Conservation (phyloP, 495 filamentous ascomycete genomes). For the Immersiella caudata region DNA sequence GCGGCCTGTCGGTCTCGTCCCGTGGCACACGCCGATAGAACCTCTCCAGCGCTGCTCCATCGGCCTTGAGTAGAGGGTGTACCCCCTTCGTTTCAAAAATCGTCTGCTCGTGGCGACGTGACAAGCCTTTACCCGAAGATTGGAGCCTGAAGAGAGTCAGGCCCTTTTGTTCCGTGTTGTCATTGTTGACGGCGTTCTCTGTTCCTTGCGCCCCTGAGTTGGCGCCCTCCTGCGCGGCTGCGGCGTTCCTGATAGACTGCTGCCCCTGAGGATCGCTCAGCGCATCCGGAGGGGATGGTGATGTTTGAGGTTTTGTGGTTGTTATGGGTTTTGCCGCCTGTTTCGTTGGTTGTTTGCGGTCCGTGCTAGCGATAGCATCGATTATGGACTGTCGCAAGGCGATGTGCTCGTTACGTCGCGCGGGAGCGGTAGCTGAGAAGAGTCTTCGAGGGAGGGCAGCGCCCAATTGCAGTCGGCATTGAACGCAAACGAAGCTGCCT, state of each 20-base stretch:
- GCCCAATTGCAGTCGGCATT: slow-evolving; percentile 47
- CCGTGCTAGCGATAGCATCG: neutral
- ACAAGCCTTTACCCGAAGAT: neutral
- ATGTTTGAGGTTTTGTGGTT: no score
- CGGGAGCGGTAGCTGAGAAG: slow-evolving; percentile 14
- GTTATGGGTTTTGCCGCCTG: neutral
- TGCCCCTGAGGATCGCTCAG: neutral
- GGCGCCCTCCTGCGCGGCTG: neutral
- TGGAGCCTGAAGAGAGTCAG: neutral
- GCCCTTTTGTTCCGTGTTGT: neutral
- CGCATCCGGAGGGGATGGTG: neutral
- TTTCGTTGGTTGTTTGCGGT: neutral
- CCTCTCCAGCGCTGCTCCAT: no score
- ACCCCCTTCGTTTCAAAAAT: no score
- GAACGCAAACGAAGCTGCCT: slow-evolving; percentile 51
- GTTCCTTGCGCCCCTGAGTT: neutral
- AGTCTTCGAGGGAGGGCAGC: slow-evolving; percentile 25
- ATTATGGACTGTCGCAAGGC: slow-evolving; percentile 1
- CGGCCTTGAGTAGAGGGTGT: no score
- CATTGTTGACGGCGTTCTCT: neutral
- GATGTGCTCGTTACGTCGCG: neutral
- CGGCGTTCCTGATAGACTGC: neutral
- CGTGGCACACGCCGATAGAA: neutral
- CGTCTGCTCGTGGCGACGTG: no score
- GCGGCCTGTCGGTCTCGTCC: neutral